Evolutionary conservation across 768 basidiomycete genomes (phyloP), one percentile per base, ranked within the genome.

Genomic region (Gloeopeniophorella convolvens): DNA sequence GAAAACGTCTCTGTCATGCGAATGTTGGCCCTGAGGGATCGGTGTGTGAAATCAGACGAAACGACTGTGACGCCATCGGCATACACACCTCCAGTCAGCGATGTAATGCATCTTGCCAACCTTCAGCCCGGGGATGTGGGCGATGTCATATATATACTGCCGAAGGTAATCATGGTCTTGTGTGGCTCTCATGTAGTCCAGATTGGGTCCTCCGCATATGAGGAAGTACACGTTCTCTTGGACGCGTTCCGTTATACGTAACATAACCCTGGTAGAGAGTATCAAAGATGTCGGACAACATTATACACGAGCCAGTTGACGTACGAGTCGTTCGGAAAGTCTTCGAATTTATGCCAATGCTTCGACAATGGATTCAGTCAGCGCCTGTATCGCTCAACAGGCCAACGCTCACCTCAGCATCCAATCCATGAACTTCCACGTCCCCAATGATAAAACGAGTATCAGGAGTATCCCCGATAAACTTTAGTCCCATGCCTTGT

Each of bases 1-100:
- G 33, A 20, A 34, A 60, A 59, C n/a, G 50, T 37, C 9, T 59
- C 20, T 11, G 48, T 50, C 49, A 58, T 45, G 21, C 59, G 48
- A 33, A 58, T 42, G 32, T 55, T 60, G 5, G 51, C 28, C 34
- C 59, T 60, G 15, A 13, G 21, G 46, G 18, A 23, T 15, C 20
- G 8, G 15, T 28, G 16, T 12, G 24, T 16, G 24, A 26, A 28
- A 20, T 4, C 5, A 45, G 24, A 50, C 15, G 20, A 2, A 10
- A n/a, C n/a, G 26, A 15, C 16, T 3, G 20, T 13, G 4, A 30
- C n/a, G n/a, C n/a, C n/a, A n/a, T n/a, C n/a, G n/a, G 15, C 18
- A 20, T 9, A 28, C 43, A 4, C 18, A 58, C 56, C 54, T 35
- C n/a, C 30, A 57, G 9, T 53, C 42, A 6, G 42, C 32, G 13